Conservation (phyloP, 2,329 filamentous ascomycete species). For the Magnaporthales sp. region DNA sequence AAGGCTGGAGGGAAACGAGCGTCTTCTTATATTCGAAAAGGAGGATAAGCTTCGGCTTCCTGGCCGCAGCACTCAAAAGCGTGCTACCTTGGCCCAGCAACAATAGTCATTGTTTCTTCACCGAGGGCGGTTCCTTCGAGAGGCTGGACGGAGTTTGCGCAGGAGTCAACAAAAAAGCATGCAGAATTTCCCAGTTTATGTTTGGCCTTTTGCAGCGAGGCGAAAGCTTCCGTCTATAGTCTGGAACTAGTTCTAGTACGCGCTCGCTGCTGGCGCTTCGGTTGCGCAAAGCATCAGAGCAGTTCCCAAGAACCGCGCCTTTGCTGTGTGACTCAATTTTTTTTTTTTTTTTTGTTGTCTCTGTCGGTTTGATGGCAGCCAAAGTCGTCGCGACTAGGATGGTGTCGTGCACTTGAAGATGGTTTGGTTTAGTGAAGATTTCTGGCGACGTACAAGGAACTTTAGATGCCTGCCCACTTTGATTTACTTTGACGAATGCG, state of each 20-base stretch:
- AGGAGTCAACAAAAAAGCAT: not conserved
- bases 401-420: not conserved
- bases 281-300: not conserved
- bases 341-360: no score
- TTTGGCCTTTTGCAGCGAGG: not conserved
- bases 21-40: not conserved
- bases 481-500: not conserved
- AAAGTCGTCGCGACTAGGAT: not conserved
- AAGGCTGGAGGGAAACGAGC: not conserved
- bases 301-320: not conserved
- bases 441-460: not conserved
- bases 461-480: not conserved
- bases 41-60: not conserved
- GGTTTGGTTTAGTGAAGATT: not conserved
- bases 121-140: not conserved
- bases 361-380: not conserved
- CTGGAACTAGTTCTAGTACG: not conserved
- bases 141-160: not conserved
- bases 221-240: not conserved
- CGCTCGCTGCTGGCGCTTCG: not conserved
- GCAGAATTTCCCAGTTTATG: not conserved
- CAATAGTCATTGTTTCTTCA: constrained; percentile 4
- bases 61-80: constrained; percentile 1
- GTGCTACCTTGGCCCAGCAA: constrained; percentile 5
- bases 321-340: not conserved